Base-by-base conservation (phyloP, 1,139 yeast species). In the Zhuliangozyma parablackwelliae region DNA sequence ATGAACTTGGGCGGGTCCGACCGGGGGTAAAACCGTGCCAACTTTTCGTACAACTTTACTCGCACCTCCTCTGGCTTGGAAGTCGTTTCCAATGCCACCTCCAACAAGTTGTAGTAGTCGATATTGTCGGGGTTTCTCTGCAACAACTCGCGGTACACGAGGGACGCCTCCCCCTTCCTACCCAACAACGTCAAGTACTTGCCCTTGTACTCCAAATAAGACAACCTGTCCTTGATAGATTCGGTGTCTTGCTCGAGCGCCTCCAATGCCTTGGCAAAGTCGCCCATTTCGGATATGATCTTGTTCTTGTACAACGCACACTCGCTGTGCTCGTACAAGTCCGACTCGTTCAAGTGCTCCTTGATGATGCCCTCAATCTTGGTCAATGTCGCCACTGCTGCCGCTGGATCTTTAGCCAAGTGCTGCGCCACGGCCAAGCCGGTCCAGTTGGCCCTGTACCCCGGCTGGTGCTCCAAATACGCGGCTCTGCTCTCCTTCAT, bases 381-480 rank as follows among this genome's bases (percentile, higher is more conserved):
- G 24, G 75, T 57, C 49, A 90, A 71, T 3, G 94, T 84, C 38
- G 77, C 73, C 41, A 82, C 80, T 3, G 96, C 94, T 11, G 75
- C 77, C 26, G 65, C 65, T 52, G 70, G 75, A 53, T 90, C 88
- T 23, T 76, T 74, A 53, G 75, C 77, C 54, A 90, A 69, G 57
- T 86, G 88, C 53, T 85, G 88, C 0, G 97, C 96, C 29, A 87
- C 72, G 0, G 96, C 97, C 38, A 86, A 69, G 0, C 85, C 83
- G 2, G 96, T 85, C 97, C 97, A 94, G 53, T 88, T 84, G 47
- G 94, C 92, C 47, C 97, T 76, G 55, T 78, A 83, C 0, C 95
- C 96, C 10, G 96, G 83, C 49, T 79, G 85, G 30, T 76, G 75
- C 49, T 84, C 87, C 59, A 94, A 71, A 53, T 80, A 80, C 33